Evolutionary conservation across 306 rosid genomes (phyloP).

Genomic region (Abrus precatorius): DNA sequence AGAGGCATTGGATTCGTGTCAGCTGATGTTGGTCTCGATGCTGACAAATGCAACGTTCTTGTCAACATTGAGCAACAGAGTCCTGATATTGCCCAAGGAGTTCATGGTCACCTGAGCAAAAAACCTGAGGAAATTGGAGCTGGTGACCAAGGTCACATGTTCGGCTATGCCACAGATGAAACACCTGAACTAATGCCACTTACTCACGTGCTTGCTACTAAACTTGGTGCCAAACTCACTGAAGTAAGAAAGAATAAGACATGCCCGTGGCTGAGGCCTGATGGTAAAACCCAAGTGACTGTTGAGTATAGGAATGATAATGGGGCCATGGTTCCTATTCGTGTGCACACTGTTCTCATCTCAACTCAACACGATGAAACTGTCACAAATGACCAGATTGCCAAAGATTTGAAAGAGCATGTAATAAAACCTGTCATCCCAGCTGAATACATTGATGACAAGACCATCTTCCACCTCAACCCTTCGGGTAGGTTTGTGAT

Average conservation of each 20-base stretch:
- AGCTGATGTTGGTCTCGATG: constrained; percentile 80
- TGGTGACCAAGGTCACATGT: constrained; percentile 91
- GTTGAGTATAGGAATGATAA: constrained; percentile 79
- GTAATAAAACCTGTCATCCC: constrained; percentile 81
- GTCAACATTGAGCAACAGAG: constrained; percentile 86
- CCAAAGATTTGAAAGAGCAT: constrained; percentile 74
- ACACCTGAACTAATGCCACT: constrained; percentile 84
- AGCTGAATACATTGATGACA: constrained; percentile 75
- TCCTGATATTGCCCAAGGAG: constrained; percentile 85
- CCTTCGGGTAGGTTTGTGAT: constrained; percentile 87
- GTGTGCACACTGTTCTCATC: constrained; percentile 85
- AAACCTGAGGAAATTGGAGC: constrained; percentile 91
- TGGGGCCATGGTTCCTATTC: constrained; percentile 82
- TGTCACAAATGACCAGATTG: constrained; percentile 72
- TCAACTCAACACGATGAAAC: constrained; percentile 83
- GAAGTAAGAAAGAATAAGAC: constrained; percentile 82
- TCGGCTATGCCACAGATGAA: constrained; percentile 86
- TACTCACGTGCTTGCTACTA: constrained; percentile 83
- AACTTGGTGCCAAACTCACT: constrained; percentile 84
- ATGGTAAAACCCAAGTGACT: constrained; percentile 87
- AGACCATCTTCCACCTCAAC: constrained; percentile 79
- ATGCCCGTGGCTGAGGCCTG: constrained; percentile 84
- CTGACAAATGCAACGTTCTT: constrained; percentile 83
- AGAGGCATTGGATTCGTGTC: constrained; percentile 78
- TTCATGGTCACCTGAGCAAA: constrained; percentile 77